Percentiles rank a stretch among this genome's conserved stretches.
phyloP scores from a whole-genome alignment of 352 stramenopile species.

The Phytophthora citrophthora region DNA sequence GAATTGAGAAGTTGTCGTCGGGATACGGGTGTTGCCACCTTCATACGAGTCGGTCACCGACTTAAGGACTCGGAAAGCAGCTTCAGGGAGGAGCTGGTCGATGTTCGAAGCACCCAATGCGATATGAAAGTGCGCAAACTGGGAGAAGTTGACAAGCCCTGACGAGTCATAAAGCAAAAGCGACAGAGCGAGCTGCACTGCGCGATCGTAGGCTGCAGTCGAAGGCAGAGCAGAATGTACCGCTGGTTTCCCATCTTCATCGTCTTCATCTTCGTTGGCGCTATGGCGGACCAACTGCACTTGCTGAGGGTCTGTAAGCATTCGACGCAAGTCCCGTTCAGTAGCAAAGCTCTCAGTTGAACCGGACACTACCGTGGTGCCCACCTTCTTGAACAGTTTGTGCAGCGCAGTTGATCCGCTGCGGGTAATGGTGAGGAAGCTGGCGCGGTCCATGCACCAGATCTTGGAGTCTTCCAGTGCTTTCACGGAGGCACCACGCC shows the following conservation, averaged over 20 bases:
- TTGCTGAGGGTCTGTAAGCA: slow-evolving; percentile 55
- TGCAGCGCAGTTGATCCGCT: slow-evolving; percentile 80
- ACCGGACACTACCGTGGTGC: slow-evolving; percentile 41
- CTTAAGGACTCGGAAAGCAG: slow-evolving; percentile 78
- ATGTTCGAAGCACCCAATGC: slow-evolving; percentile 68
- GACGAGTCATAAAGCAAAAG: slow-evolving; percentile 79
- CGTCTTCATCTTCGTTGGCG: slow-evolving; percentile 28
- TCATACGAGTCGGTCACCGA: slow-evolving; percentile 40
- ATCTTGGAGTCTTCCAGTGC: slow-evolving; percentile 89
- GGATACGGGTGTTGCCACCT: slow-evolving; percentile 9
- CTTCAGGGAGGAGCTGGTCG: slow-evolving; percentile 78
- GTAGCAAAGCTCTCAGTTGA: slow-evolving; percentile 67
- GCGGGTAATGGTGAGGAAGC: slow-evolving; percentile 85
- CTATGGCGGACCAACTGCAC: slow-evolving; percentile 40
- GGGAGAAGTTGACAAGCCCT: slow-evolving; percentile 86
- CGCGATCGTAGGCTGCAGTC: slow-evolving; percentile 51
- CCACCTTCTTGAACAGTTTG: slow-evolving; percentile 77
- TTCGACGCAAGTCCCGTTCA: slow-evolving; percentile 57
- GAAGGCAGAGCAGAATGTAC: slow-evolving; percentile 26
- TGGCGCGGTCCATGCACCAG: slow-evolving; percentile 92
- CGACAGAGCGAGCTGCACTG: slow-evolving; percentile 62
- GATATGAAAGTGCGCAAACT: slow-evolving; percentile 91
- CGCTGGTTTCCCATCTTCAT: slow-evolving; percentile 4
- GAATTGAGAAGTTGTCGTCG: slow-evolving; percentile 6
- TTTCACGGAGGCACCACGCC: slow-evolving; percentile 91